Base-by-base conservation (phyloP, 306 rosid genomes). In the Begonia peltatifolia region DNA sequence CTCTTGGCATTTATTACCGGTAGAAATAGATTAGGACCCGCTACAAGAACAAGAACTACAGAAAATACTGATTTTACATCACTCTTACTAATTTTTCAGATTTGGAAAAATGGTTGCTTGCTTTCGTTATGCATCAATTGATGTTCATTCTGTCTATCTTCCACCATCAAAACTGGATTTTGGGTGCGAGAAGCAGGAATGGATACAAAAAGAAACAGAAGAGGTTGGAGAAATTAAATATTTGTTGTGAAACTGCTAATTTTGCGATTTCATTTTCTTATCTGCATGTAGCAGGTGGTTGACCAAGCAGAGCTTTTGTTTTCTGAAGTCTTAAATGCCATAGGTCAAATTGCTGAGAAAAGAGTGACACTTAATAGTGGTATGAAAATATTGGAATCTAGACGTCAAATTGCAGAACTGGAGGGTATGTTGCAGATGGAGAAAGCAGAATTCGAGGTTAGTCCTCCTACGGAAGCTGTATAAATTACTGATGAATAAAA, bases 61-160 rank as follows among this genome's bases (percentile, higher is more conserved):
- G 14, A 44, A n/a, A 44, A 0, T 10, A n/a, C 11, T 11, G 48
- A 44, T 10, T 11, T 14, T 49, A 6, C 17, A 49, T 49, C 20
- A 9, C 16, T 14, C 18, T 18, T 30, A 46, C 53, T 56, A 43
- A 47, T 54, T 53, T 42, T 74, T 73, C 75, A 92, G 99, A 75
- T 92, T 86, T 50, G 99, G 96, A 42, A 73, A 73, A 67, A 92
- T 80, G 88, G 96, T 92, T 61, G 99, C 99, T 61, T 92, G 99
- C 79, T 92, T 92, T 63, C 84, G 95, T 41, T 92, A 92, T 71
- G 84, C 96, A 50, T 82, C 99, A 23, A 83, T 92, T 65, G 71
- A 92, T 63, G 93, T 90, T 60, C 81, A 76, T 64, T 83, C 95
- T 16, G 95, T 86, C 75, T 78, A 73, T 67, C 85, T 83, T 72